These are phyloP conservation scores for Microstegium vimineum DNA, from an alignment of 176 grass and related monocot genomes.

Conservation along the genomic window DNA sequence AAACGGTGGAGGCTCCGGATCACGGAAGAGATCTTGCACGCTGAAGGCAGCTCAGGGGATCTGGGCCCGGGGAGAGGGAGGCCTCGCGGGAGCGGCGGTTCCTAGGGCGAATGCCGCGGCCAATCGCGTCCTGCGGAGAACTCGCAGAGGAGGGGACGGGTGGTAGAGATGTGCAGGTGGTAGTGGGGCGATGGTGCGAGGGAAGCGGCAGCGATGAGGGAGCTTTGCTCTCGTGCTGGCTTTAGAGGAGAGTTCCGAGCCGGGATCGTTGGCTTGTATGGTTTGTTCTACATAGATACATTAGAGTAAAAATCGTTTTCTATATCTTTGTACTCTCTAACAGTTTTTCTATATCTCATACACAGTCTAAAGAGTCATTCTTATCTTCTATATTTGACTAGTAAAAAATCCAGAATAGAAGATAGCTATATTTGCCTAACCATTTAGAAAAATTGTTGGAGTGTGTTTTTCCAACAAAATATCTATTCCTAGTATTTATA, in stretches of 20 bases:
- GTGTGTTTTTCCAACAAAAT: too few species aligned
- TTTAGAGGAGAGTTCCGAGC: background rate
- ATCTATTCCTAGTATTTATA: too few species aligned
- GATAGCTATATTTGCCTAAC: too few species aligned
- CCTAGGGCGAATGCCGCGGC: slow-evolving; percentile 18
- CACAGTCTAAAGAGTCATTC: too few species aligned
- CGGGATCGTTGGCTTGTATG: background rate
- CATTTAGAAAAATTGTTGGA: too few species aligned
- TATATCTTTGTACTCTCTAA: too few species aligned
- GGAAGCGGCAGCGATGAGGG: slow-evolving; percentile 12
- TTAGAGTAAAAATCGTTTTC: too few species aligned
- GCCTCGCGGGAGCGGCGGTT: background rate
- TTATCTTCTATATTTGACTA: too few species aligned
- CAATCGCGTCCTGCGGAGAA: slow-evolving; percentile 12
- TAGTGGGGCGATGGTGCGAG: background rate
- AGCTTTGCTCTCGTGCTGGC: background rate
- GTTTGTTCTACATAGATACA: too few species aligned
- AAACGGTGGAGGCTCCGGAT: background rate
- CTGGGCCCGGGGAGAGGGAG: background rate
- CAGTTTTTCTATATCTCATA: too few species aligned
- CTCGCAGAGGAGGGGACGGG: background rate
- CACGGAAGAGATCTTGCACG: slow-evolving; percentile 15
- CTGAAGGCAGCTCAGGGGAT: background rate
- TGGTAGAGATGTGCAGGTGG: background rate
- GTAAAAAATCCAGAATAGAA: too few species aligned